Evolutionary conservation across 2,329 filamentous ascomycete species (phyloP), one percentile per base, ranked within the genome.

Genomic region (Fusarium napiforme): DNA sequence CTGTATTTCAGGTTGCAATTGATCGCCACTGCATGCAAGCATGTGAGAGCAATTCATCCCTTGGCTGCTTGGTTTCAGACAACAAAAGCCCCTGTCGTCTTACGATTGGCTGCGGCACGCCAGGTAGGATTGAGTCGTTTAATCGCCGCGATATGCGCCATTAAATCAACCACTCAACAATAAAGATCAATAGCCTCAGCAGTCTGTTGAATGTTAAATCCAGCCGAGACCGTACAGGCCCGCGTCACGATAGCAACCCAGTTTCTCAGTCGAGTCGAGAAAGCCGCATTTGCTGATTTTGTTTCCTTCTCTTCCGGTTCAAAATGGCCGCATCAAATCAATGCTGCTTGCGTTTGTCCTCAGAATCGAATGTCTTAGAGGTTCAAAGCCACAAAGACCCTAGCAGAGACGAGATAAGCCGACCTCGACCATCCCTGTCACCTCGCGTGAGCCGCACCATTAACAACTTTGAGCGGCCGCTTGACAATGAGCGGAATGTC

Each of bases 331-430:
- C 34, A 49, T 69, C 26, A 34, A 34, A 53, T 36, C 18, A 18
- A 28, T 28, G 60, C 64, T 66, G 67, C 49, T 74, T 74, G 49
- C 72, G 60, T 64, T 64, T 53, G 34, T 28, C 60, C 64, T 66
- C 45, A 40, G 18, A 36, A 50, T 57, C 47, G 45, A 56, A 56
- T 69, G 59, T 62, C 71, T 63, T 62, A 47, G 47, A 56, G 55
- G 62, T 68, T 56, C 62, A 64, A 66, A 68, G 56, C 64, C 58
- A 68, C 69, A 49, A 69, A 60, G 59, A 65, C 72, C 72, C 72
- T 64, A 59, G 57, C 50, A 55, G 28, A 66, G 64, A 40, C 28
- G 39, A 72, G 69, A 74, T 73, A 72, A 74, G 72, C 72, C 57
- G 46, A 50, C 32, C 28, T 56, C 32, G 37, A 47, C 40, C 23